A percentile compares a stretch with the other conserved stretches of the same genome.
phyloP scores from a whole-genome alignment of 2,329 filamentous ascomycete species.

The Penicillium digitatum region DNA sequence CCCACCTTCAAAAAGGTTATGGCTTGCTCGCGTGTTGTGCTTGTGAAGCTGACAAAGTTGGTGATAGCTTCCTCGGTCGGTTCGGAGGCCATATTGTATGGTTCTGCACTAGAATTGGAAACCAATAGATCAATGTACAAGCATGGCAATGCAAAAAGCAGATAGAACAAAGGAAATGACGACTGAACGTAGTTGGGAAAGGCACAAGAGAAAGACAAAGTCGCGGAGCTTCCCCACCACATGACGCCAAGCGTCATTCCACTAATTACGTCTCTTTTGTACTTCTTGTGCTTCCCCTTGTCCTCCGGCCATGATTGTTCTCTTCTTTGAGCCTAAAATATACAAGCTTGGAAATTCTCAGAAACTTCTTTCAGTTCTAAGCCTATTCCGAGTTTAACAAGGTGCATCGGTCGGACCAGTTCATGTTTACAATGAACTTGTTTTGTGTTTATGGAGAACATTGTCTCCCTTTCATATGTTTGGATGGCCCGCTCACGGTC shows the following conservation, averaged over 20 bases:
- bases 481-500: not conserved
- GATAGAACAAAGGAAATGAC: slow-evolving; percentile 2
- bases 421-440: not conserved
- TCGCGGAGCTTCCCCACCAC: slow-evolving; percentile 25
- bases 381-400: not conserved
- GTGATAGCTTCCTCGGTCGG: slow-evolving; percentile 40
- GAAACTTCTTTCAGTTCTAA: not conserved
- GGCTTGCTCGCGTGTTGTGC: slow-evolving; percentile 39
- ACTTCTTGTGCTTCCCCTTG: not conserved
- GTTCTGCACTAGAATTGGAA: not conserved
- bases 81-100: slow-evolving; percentile 33
- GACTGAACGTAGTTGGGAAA: not conserved
- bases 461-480: not conserved
- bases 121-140: not conserved
- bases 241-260: slow-evolving; percentile 24
- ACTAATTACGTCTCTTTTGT: not conserved
- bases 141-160: not conserved
- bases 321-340: not conserved
- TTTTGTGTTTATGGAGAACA: not conserved
- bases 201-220: not conserved
- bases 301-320: not conserved
- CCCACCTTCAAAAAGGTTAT: slow-evolving; percentile 41
- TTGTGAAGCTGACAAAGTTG: slow-evolving; percentile 42
- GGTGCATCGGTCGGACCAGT: not conserved
- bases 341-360: not conserved